A percentile compares a stretch with the other conserved stretches of the same genome.
phyloP scores from a whole-genome alignment of 495 filamentous ascomycete species.

The Chlorociboria aeruginascens region DNA sequence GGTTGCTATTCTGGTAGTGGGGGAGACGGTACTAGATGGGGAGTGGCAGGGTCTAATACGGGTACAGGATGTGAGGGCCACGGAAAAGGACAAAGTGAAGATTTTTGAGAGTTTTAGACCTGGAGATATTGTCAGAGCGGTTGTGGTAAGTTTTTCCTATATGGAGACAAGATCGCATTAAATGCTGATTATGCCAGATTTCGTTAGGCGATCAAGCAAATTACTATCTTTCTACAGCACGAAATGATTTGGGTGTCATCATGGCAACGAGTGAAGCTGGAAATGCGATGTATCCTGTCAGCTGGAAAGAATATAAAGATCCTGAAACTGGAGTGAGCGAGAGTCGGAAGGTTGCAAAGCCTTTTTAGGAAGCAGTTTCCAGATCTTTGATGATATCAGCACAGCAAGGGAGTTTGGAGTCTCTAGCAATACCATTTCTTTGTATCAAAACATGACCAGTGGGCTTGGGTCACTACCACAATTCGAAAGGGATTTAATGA shows the following conservation, averaged over 20 bases:
- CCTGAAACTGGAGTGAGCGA: conserved; percentile 67
- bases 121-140: conserved; percentile 83
- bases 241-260: conserved; percentile 85
- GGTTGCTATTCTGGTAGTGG: conserved; percentile 69
- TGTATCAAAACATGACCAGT: too few species aligned
- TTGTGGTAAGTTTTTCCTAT: conserved; percentile 49
- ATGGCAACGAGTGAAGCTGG: conserved; percentile 86
- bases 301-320: conserved; percentile 89
- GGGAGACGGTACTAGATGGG: conserved; percentile 47
- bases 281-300: conserved; percentile 81
- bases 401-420: conserved; percentile 9
- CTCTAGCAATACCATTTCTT: not conserved
- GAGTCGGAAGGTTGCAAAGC: conserved; percentile 85
- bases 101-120: conserved; percentile 85
- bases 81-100: conserved; percentile 89
- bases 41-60: conserved; percentile 52
- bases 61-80: conserved; percentile 82
- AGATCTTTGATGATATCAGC: not conserved
- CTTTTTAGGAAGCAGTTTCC: conserved; percentile 40
- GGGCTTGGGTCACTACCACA: too few species aligned
- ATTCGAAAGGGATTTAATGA: too few species aligned
- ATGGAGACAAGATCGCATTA: not conserved
- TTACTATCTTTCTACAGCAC: conserved; percentile 83
- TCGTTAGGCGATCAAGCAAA: conserved; percentile 86
- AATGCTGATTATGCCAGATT: conserved; percentile 35